phyloP scores from a whole-genome alignment of 495 filamentous ascomycete genomes.

The Zalerion maritima region DNA sequence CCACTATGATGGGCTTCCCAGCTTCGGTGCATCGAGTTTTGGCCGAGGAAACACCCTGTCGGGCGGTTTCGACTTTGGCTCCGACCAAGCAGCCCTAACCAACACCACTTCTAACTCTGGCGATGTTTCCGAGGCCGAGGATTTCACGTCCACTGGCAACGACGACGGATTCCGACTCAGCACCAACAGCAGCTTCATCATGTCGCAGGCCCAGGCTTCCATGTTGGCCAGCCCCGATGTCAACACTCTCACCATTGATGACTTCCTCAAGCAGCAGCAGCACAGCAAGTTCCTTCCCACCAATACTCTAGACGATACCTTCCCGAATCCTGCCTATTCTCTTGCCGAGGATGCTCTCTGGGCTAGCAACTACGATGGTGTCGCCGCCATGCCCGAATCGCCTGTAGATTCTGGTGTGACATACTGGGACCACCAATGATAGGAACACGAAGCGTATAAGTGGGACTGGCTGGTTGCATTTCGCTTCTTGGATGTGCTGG shows the following conservation, averaged over 20 bases:
- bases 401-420: constrained; percentile 12
- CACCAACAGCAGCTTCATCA: constrained; percentile 29
- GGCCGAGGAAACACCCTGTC: constrained; percentile 47
- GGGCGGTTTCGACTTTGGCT: constrained; percentile 46
- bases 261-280: constrained; percentile 36
- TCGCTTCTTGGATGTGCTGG: no score
- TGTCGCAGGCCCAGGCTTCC: constrained; percentile 35
- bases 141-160: constrained; percentile 41
- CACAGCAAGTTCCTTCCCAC: constrained; percentile 25
- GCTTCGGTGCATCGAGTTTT: constrained; percentile 47
- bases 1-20: constrained; percentile 47
- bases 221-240: constrained; percentile 40
- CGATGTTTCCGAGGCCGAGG: constrained; percentile 61
- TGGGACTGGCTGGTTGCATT: no score
- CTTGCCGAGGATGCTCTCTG: constrained; percentile 16
- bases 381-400: constrained; percentile 16
- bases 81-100: constrained; percentile 37
- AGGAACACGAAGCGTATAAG: no score
- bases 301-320: constrained; percentile 20
- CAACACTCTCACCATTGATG: constrained; percentile 45
- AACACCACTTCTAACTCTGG: constrained; percentile 55
- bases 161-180: constrained; percentile 39
- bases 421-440: constrained; percentile 20
- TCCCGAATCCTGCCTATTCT: constrained; percentile 18
- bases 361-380: constrained; percentile 13